Conservation (phyloP, 371 early-diverging fungal species). For the Rhizomucor pusillus region DNA sequence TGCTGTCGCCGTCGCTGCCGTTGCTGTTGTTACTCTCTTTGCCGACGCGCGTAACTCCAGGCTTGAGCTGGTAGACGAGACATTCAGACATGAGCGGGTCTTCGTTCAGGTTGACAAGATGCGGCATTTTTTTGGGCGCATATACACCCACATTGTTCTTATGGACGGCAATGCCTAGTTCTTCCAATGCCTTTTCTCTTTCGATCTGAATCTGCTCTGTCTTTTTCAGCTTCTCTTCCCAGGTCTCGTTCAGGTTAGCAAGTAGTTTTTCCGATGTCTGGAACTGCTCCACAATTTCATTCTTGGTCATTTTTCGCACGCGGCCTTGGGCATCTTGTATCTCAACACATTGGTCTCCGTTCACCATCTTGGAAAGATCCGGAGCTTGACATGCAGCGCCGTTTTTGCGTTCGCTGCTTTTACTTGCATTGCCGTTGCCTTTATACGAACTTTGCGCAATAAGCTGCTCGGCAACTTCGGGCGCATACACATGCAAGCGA, state of each 20-base stretch:
- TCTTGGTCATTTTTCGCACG: constrained; percentile 51
- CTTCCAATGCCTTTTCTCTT: constrained; percentile 75
- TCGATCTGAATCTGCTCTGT: constrained; percentile 75
- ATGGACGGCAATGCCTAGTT: constrained; percentile 78
- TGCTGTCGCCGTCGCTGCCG: constrained; percentile 36
- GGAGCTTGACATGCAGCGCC: neutral
- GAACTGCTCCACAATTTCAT: constrained; percentile 76
- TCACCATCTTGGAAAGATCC: neutral
- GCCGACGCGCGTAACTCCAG: constrained; percentile 76
- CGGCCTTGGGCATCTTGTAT: constrained; percentile 52
- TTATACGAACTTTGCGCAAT: constrained; percentile 38
- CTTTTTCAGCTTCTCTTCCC: constrained; percentile 81
- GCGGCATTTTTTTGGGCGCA: constrained; percentile 82
- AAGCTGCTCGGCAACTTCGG: constrained; percentile 46
- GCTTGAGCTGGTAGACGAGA: constrained; percentile 82
- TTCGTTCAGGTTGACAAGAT: constrained; percentile 87
- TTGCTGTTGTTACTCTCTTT: constrained; percentile 40
- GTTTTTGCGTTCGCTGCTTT: constrained; percentile 1
- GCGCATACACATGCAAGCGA: constrained; percentile 62
- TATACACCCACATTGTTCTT: constrained; percentile 78
- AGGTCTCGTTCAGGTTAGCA: constrained; percentile 77
- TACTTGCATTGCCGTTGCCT: constrained; percentile 3
- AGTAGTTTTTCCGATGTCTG: constrained; percentile 86
- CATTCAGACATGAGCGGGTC: constrained; percentile 92
- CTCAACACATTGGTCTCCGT: constrained; percentile 30